Percentiles rank a stretch among this genome's conserved stretches.
Conservation (phyloP, 202 grass and related monocot genomes). For the Cymbopogon flexuosus region DNA sequence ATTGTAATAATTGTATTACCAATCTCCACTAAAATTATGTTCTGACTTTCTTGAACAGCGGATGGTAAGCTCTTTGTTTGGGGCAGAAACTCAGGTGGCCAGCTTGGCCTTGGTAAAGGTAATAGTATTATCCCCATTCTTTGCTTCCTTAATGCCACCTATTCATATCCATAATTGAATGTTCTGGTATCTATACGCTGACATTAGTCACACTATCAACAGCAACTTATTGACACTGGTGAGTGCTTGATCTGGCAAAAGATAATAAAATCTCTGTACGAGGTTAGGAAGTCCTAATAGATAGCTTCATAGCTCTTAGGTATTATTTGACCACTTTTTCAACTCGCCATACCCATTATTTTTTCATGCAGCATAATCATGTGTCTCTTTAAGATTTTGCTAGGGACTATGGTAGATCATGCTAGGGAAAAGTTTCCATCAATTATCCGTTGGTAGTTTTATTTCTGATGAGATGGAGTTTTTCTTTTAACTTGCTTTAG, state of each 20-base stretch:
- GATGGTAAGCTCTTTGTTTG: slow-evolving; percentile 77
- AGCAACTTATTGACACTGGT: background rate
- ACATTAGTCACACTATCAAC: background rate
- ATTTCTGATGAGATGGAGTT: slow-evolving; percentile 15
- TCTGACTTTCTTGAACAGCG: slow-evolving; percentile 30
- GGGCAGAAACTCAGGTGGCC: slow-evolving; percentile 89
- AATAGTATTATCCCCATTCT: slow-evolving; percentile 21
- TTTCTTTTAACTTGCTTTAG: slow-evolving; percentile 38
- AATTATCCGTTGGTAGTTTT: background rate
- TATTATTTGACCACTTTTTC: background rate
- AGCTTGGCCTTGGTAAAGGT: slow-evolving; percentile 98
- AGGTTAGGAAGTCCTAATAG: background rate
- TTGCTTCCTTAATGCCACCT: background rate
- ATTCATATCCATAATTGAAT: slow-evolving; percentile 2
- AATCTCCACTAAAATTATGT: background rate
- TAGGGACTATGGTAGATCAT: background rate
- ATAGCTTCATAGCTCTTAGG: background rate
- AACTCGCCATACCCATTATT: background rate
- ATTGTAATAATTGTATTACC: background rate
- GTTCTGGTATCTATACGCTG: background rate
- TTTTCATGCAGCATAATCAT: slow-evolving; percentile 5
- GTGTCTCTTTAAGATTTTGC: slow-evolving; percentile 20
- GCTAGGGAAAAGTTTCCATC: background rate
- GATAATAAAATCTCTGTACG: background rate
- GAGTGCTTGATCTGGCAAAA: slow-evolving; percentile 22